A percentile compares a stretch with the other conserved stretches of the same genome.
Evolutionary conservation across 2,329 filamentous ascomycete species (phyloP).

Genomic region (Fusarium heterosporum): DNA sequence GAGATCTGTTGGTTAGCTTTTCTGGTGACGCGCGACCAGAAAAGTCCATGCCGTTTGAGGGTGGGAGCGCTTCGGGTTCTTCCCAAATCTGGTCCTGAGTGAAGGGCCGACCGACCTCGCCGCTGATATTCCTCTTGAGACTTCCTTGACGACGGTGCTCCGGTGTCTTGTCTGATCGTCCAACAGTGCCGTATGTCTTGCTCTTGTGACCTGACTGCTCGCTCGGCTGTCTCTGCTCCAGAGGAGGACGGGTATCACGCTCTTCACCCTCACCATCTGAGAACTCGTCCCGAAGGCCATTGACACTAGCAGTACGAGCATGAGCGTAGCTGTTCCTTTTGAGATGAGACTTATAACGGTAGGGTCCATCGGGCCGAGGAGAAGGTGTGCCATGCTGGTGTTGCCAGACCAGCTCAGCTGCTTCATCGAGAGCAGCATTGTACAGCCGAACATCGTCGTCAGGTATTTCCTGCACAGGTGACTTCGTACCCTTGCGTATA

Average conservation of each 20-base stretch:
- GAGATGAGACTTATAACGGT: slow-evolving; percentile 75
- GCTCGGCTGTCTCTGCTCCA: slow-evolving; percentile 39
- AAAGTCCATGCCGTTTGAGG: slow-evolving; percentile 23
- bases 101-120: slow-evolving; percentile 74
- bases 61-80: slow-evolving; percentile 72
- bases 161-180: slow-evolving; percentile 52
- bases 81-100: slow-evolving; percentile 89
- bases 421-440: slow-evolving; percentile 78
- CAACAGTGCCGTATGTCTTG: slow-evolving; percentile 58
- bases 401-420: slow-evolving; percentile 81
- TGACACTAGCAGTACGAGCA: slow-evolving; percentile 70
- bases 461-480: slow-evolving; percentile 42
- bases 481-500: slow-evolving; percentile 56
- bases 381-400: slow-evolving; percentile 71
- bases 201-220: slow-evolving; percentile 42
- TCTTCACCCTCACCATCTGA: slow-evolving; percentile 59
- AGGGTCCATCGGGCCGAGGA: slow-evolving; percentile 71
- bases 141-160: slow-evolving; percentile 70
- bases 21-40: slow-evolving; percentile 50
- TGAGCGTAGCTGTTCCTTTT: slow-evolving; percentile 78
- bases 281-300: slow-evolving; percentile 61
- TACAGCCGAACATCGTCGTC: slow-evolving; percentile 74
- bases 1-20: slow-evolving; percentile 51
- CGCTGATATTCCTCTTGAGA: slow-evolving; percentile 76
- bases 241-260: slow-evolving; percentile 47